phyloP scores from a whole-genome alignment of 345 rosid genomes.

The Rhodamnia argentea region DNA sequence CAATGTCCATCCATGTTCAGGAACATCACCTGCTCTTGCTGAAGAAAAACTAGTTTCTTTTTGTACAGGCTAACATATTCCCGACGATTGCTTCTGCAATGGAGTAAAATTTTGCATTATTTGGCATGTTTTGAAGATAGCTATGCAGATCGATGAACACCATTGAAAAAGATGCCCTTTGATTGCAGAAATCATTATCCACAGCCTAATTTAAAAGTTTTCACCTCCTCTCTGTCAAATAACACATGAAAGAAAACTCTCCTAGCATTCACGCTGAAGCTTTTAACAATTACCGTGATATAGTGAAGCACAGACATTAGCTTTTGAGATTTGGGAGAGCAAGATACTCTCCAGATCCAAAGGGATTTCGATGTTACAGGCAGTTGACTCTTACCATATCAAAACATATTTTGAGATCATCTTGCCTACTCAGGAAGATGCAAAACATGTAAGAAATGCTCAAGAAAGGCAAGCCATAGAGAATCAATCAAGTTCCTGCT shows the following conservation, averaged over 20 bases:
- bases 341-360: neutral
- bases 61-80: conserved; percentile 67
- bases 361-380: neutral
- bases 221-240: neutral
- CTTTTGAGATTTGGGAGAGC: neutral
- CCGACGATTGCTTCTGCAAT: conserved; percentile 56
- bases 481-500: neutral
- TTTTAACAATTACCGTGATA: neutral
- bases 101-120: neutral
- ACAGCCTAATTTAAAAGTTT: neutral
- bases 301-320: neutral
- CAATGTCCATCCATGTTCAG: neutral
- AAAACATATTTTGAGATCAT: neutral
- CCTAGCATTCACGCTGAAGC: neutral
- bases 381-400: neutral
- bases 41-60: conserved; percentile 64
- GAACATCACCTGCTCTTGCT: conserved; percentile 51
- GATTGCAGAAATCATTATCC: neutral
- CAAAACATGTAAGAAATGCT: neutral
- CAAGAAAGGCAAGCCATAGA: neutral
- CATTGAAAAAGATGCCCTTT: neutral
- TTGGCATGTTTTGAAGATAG: neutral
- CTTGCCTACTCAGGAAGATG: neutral
- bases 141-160: neutral
- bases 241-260: neutral